Percentiles rank a stretch among this genome's conserved stretches.
Evolutionary conservation across 2,329 filamentous ascomycete species (phyloP).

Genomic region (Fusarium napiforme): DNA sequence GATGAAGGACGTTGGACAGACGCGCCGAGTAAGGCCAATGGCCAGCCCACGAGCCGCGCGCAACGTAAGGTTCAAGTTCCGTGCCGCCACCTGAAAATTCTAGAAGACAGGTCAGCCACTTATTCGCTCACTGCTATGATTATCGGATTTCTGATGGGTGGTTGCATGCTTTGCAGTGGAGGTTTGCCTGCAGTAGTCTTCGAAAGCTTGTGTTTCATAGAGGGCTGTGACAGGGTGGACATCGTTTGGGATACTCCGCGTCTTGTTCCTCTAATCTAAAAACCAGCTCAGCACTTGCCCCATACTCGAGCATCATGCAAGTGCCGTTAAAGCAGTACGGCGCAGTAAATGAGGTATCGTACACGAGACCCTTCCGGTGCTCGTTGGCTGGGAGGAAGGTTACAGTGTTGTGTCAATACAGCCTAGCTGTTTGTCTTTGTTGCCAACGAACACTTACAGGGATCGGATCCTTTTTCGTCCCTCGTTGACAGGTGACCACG

Average conservation of each 20-base stretch:
- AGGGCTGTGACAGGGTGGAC: constrained; percentile 27
- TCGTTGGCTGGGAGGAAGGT: background rate
- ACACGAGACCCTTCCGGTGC: constrained; percentile 1
- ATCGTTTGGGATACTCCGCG: constrained; percentile 29
- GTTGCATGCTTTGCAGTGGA: constrained; percentile 16
- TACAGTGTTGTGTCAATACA: constrained; percentile 8
- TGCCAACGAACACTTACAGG: constrained; percentile 11
- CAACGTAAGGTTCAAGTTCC: background rate
- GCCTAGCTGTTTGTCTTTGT: background rate
- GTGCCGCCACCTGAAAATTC: constrained; percentile 28
- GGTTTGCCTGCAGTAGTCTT: constrained; percentile 19
- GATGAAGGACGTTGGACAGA: constrained; percentile 30
- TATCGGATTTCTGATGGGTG: constrained; percentile 9
- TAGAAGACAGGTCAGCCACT: constrained; percentile 27
- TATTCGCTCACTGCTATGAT: constrained; percentile 1
- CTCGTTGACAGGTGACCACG: constrained; percentile 17
- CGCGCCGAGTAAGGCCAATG: constrained; percentile 2
- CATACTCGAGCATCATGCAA: constrained; percentile 6
- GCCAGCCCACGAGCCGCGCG: constrained; percentile 12
- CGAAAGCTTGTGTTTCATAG: constrained; percentile 23
- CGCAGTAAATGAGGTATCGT: constrained; percentile 20
- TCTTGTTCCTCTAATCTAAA: constrained; percentile 38
- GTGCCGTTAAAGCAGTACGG: constrained; percentile 20
- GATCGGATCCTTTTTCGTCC: constrained; percentile 1
- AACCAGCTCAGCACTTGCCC: constrained; percentile 16